phyloP scores from a whole-genome alignment of 75 land plant species.

The Larix kaempferi region DNA sequence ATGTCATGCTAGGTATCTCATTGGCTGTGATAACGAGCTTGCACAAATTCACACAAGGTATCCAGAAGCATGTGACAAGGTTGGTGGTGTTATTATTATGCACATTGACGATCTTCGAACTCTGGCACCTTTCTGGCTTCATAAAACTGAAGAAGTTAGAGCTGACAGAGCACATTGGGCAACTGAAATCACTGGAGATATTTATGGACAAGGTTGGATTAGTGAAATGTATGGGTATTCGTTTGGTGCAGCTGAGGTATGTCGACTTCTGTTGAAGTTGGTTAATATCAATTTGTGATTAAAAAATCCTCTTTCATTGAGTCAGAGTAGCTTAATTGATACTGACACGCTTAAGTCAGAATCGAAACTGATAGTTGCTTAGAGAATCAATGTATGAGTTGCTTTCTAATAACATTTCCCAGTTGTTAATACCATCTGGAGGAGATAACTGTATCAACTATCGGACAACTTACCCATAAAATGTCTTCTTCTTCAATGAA shows the following conservation, averaged over 20 bases:
- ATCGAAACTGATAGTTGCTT: background rate
- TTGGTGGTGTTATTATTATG: slow-evolving; percentile 96
- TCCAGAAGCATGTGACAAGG: slow-evolving; percentile 93
- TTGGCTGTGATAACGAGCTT: slow-evolving; percentile 93
- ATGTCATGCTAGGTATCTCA: slow-evolving; percentile 64
- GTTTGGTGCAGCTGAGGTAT: slow-evolving; percentile 98
- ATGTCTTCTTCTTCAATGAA: background rate
- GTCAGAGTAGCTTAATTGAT: background rate
- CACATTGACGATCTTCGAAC: slow-evolving; percentile 89
- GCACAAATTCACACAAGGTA: slow-evolving; percentile 83
- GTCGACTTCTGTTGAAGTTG: slow-evolving; percentile 10
- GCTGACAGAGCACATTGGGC: slow-evolving; percentile 91
- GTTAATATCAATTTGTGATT: background rate
- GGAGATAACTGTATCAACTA: background rate
- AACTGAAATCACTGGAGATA: slow-evolving; percentile 83
- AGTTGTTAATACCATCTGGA: background rate
- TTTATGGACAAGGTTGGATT: slow-evolving; percentile 88
- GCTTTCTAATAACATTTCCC: background rate
- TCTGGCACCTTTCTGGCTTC: slow-evolving; percentile 86
- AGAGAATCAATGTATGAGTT: background rate
- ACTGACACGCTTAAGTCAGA: background rate
- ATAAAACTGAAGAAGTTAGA: slow-evolving; percentile 92
- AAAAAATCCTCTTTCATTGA: background rate
- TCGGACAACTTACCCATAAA: background rate
- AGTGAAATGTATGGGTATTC: slow-evolving; percentile 99